Conservation (phyloP, 768 basidiomycete genomes). For the Trametes elegans region DNA sequence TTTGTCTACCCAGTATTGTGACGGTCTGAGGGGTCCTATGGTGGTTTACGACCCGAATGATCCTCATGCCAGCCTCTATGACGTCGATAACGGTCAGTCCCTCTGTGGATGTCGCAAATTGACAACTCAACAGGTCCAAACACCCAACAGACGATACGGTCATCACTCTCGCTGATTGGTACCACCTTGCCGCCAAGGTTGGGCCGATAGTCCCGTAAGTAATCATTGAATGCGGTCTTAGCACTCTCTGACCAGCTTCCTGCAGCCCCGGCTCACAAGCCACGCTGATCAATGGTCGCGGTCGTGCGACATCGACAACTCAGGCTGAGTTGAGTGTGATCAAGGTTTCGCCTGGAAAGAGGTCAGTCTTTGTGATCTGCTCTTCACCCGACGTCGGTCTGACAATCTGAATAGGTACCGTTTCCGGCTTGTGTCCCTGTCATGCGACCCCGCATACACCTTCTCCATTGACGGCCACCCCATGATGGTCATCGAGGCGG, state of each 20-base stretch:
- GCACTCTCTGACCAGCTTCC: neutral
- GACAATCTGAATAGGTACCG: conserved; percentile 40
- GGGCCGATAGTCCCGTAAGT: conserved; percentile 8
- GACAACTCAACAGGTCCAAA: no score
- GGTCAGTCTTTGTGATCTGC: neutral
- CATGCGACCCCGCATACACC: conserved; percentile 41
- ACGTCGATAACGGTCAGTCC: conserved; percentile 29
- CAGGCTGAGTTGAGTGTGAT: conserved; percentile 32
- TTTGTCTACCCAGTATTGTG: conserved; percentile 39
- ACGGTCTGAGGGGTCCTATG: conserved; percentile 32
- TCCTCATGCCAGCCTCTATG: conserved; percentile 26
- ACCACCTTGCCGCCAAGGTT: conserved; percentile 9
- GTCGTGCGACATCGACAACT: conserved; percentile 38
- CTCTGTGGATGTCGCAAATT: neutral
- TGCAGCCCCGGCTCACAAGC: conserved; percentile 29
- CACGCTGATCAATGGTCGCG: conserved; percentile 48
- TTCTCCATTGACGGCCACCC: conserved; percentile 47
- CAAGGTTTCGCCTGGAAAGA: conserved; percentile 19
- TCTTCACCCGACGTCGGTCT: neutral
- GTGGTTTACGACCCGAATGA: conserved; percentile 31
- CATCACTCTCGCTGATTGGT: conserved; percentile 30
- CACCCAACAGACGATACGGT: conserved; percentile 25
- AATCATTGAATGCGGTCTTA: neutral
- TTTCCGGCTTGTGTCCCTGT: conserved; percentile 38
- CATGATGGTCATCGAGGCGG: conserved; percentile 48